These are phyloP conservation scores for Scheffersomyces segobiensis DNA, from an alignment of 1,139 yeast genomes.

Conservation along the genomic window DNA sequence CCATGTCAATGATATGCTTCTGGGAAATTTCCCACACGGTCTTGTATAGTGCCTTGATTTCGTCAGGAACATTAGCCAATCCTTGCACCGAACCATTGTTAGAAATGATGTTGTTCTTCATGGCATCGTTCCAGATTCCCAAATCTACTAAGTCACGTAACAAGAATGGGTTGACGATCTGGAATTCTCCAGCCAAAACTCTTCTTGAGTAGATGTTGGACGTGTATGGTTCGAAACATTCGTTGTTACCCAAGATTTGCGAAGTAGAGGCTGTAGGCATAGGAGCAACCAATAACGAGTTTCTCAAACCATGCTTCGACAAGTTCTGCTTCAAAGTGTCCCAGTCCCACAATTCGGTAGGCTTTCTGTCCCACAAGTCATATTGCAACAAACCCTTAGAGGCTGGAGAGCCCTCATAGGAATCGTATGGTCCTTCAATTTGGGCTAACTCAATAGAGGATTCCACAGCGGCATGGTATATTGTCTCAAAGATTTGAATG, in stretches of 20 bases:
- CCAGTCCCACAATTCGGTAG: slow-evolving; percentile 61
- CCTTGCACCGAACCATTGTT: slow-evolving; percentile 59
- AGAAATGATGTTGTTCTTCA: slow-evolving; percentile 53
- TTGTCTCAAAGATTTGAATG: slow-evolving; percentile 60
- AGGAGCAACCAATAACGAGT: slow-evolving; percentile 62
- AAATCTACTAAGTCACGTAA: slow-evolving; percentile 54
- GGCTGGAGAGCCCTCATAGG: slow-evolving; percentile 59
- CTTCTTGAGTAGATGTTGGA: slow-evolving; percentile 61
- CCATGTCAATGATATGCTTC: slow-evolving; percentile 57
- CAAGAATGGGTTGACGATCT: slow-evolving; percentile 58
- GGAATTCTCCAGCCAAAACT: slow-evolving; percentile 63
- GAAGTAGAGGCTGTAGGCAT: slow-evolving; percentile 70
- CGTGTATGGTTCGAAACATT: slow-evolving; percentile 64
- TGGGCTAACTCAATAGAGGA: slow-evolving; percentile 55
- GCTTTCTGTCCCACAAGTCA: slow-evolving; percentile 60
- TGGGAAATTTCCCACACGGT: slow-evolving; percentile 67
- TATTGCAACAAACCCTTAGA: slow-evolving; percentile 57
- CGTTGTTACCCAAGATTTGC: slow-evolving; percentile 60
- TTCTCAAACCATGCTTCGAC: slow-evolving; percentile 51
- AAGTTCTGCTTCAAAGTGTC: slow-evolving; percentile 47
- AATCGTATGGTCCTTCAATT: slow-evolving; percentile 47
- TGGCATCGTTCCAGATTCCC: slow-evolving; percentile 54
- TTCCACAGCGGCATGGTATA: slow-evolving; percentile 60
- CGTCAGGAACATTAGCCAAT: slow-evolving; percentile 51
- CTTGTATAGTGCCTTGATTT: slow-evolving; percentile 51